Conservation (phyloP, 169 alveolate species). For the Blepharisma undulans region DNA sequence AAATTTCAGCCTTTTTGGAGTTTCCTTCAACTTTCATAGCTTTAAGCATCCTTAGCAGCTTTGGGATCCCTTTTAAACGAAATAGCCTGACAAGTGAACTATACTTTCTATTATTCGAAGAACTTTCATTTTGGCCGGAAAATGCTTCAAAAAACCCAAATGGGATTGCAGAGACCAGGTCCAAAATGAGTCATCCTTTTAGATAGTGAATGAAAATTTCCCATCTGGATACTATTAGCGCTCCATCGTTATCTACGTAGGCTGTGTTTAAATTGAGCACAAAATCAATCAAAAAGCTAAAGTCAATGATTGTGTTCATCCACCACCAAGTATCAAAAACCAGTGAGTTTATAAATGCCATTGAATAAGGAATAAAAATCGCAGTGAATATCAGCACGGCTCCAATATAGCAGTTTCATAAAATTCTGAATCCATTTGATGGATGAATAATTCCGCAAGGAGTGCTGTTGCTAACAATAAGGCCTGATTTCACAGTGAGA, state of each 20-base stretch:
- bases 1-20: not conserved
- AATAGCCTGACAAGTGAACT: not conserved
- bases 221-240: constrained; percentile 30
- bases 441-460: constrained; percentile 4
- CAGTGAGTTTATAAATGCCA: constrained; percentile 51
- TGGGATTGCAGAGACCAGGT: constrained; percentile 68
- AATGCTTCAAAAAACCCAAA: constrained; percentile 35
- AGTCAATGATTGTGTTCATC: constrained; percentile 50
- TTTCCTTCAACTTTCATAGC: not conserved
- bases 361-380: constrained; percentile 49
- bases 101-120: not conserved
- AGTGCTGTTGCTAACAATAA: not conserved
- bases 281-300: constrained; percentile 55
- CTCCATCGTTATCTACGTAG: constrained; percentile 45
- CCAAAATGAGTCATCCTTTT: constrained; percentile 70
- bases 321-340: not conserved
- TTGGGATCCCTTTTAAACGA: not conserved
- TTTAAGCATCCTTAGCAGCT: not conserved
- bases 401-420: constrained; percentile 40
- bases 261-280: constrained; percentile 52
- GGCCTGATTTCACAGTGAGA: not conserved
- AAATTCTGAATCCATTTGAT: not conserved
- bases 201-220: constrained; percentile 53
- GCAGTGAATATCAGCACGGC: constrained; percentile 63
- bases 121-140: not conserved